These are phyloP conservation scores for Stachybotrys elegans DNA, from an alignment of 2,329 filamentous ascomycete genomes.

Conservation along the genomic window DNA sequence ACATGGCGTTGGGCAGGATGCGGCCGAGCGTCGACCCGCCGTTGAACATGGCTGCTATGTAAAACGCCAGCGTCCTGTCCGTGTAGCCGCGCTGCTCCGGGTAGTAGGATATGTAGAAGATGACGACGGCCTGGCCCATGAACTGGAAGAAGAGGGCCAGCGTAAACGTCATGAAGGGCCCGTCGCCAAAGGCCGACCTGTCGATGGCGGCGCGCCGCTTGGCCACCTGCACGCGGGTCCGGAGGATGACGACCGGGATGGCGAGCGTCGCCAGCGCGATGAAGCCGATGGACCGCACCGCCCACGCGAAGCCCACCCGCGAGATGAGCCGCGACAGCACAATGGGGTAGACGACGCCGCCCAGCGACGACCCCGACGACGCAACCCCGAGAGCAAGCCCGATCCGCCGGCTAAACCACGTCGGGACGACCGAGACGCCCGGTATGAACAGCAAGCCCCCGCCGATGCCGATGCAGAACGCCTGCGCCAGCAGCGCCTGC, in stretches of 20 bases:
- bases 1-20: constrained; percentile 31
- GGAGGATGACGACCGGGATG: constrained; percentile 34
- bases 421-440: constrained; percentile 23
- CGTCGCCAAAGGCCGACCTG: constrained; percentile 18
- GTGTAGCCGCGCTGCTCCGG: constrained; percentile 22
- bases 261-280: constrained; percentile 24
- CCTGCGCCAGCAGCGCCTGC: constrained; percentile 40
- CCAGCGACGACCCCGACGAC: constrained; percentile 23
- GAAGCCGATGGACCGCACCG: constrained; percentile 22
- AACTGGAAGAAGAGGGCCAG: constrained; percentile 29
- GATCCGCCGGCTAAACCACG: constrained; percentile 24
- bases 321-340: constrained; percentile 15
- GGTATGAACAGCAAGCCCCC: constrained; percentile 35
- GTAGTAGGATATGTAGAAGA: constrained; percentile 36
- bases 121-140: constrained; percentile 30
- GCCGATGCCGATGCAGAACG: constrained; percentile 39
- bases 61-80: constrained; percentile 28
- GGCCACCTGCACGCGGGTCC: constrained; percentile 26
- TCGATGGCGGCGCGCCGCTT: constrained; percentile 7
- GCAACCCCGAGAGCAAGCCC: constrained; percentile 27
- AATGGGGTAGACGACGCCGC: constrained; percentile 28
- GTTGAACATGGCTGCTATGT: constrained; percentile 41
- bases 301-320: constrained; percentile 22
- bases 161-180: constrained; percentile 11
- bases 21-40: constrained; percentile 41